Evolutionary conservation across 768 basidiomycete species (phyloP), one percentile per base, ranked within the genome.

Genomic region (Pisolithus sp.): DNA sequence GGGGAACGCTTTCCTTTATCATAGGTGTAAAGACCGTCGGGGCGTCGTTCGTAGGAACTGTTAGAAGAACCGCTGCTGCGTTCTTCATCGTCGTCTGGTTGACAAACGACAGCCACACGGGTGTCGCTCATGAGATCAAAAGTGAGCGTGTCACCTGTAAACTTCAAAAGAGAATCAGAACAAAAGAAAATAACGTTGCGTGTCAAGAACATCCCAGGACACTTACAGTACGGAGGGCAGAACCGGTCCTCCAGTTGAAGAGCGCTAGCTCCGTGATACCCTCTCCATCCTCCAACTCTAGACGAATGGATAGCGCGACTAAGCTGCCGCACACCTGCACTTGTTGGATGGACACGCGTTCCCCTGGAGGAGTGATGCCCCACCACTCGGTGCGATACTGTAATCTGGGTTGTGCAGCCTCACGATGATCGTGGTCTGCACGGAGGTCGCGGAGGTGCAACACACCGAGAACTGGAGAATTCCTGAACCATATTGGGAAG

Each of bases 371-470:
- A 24, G 64, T 55, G 30, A 60, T 45, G 2, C 66, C 68, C 66
- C 68, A 69, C 66, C 66, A 69, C 34, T 68, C 66, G 10, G 68
- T 69, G 48, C 57, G 66, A 40, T 64, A 66, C 28, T 53, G 59
- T 30, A 68, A 50, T 23, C 59, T 55, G 17, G 64, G 56, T 34
- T 68, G 62, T 37, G 56, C 40, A 26, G 79, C 75, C 46, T 64
- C 68, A 28, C 75, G 69, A 58, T 84, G 81, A 58, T 79, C 78
- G 50, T 72, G 76, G 52, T 79, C 80, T n/a, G 70, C 70, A 70
- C 76, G 77, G 47, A 83, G 63, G 60, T 81, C 71, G 53, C 79
- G 76, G 52, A 84, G 72, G 55, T 79, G 78, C 56, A 84, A 41
- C 17, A 56, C 51, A 54, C 60, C 56, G 15, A 49, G 52, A 48